These are phyloP conservation scores for Grifola frondosa DNA, from an alignment of 1,284 basidiomycete species.

Conservation along the genomic window DNA sequence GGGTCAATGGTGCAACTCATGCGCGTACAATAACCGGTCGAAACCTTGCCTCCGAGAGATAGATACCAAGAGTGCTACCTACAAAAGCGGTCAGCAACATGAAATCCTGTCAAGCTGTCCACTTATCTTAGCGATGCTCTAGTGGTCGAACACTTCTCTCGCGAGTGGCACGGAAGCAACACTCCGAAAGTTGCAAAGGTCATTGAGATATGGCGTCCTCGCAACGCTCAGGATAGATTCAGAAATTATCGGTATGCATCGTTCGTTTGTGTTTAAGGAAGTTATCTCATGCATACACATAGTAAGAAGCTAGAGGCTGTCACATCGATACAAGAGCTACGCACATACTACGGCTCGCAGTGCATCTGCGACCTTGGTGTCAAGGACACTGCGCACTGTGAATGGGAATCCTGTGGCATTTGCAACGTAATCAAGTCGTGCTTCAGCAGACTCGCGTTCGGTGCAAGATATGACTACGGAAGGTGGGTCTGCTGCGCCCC, in stretches of 20 bases:
- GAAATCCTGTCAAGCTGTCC: neutral
- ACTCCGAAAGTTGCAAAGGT: slow-evolving; percentile 51
- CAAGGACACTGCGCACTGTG: slow-evolving; percentile 47
- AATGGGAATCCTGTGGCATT: slow-evolving; percentile 60
- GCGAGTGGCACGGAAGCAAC: slow-evolving; percentile 45
- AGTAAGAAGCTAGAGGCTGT: slow-evolving; percentile 31
- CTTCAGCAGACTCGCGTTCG: slow-evolving; percentile 57
- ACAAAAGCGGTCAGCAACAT: slow-evolving; percentile 39
- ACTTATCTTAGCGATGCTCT: slow-evolving; percentile 2
- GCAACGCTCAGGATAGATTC: slow-evolving; percentile 35
- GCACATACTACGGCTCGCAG: slow-evolving; percentile 59
- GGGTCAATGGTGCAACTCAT: slow-evolving; percentile 43
- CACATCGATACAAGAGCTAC: slow-evolving; percentile 41
- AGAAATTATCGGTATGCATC: slow-evolving; percentile 46
- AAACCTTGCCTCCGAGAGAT: slow-evolving; percentile 43
- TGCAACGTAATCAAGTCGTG: slow-evolving; percentile 55
- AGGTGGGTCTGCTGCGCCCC: slow-evolving; percentile 37
- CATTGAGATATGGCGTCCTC: slow-evolving; percentile 47
- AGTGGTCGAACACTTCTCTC: slow-evolving; percentile 41
- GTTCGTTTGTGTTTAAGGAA: too few relatives aligned
- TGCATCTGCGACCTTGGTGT: slow-evolving; percentile 65
- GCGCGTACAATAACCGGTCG: slow-evolving; percentile 38
- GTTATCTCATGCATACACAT: too few relatives aligned
- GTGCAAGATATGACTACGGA: slow-evolving; percentile 46
- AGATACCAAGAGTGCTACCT: slow-evolving; percentile 35